Base-by-base conservation (phyloP, 148 eudicot species). In the Polygonum maritimum region DNA sequence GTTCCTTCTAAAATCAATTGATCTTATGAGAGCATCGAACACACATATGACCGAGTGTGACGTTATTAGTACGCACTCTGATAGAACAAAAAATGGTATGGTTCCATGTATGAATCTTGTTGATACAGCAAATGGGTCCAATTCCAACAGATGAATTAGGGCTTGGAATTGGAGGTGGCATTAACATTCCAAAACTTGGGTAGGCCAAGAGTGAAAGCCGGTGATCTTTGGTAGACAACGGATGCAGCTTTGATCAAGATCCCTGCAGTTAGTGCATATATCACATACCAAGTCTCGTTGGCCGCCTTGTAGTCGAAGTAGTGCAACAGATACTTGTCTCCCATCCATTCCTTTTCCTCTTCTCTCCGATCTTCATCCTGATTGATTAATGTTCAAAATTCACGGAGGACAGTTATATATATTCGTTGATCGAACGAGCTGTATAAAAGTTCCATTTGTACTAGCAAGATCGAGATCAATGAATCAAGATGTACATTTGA, bases 201-300 rank as follows among this genome's bases (percentile, higher is more conserved):
- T 26, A 3, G 21, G 49, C 75, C 36, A 18, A 41, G 9, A 44
- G 26, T 21, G 75, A 72, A 72, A n/a, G 26, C 14, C 9, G 75
- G 75, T 9, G 75, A 19, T 48, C 15, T 72, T 16, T 18, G 33
- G 54, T 72, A 72, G 15, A 72, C 75, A 8, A 72, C 54, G 5
- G 75, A 72, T 1, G 75, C 75, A 44, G 75, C 75, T 4, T 7
- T 22, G 6, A 45, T 45, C 54, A 72, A 72, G 54, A 72, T 41
- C 9, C 75, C 75, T 12, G 75, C 75, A 45, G 54, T 72, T 5
- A 72, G 35, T n/a, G 75, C 75, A 26, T 72, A 72, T 44, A 72
- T 72, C 31, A 45, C 54, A n/a, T 72, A 72, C 16, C 33, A 5
- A 21, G 19, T 70, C 7, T 48, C 73, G 14, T 70, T 40, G 6